phyloP scores from a whole-genome alignment of 371 early-diverging fungal genomes.

The Smittium mucronatum region DNA sequence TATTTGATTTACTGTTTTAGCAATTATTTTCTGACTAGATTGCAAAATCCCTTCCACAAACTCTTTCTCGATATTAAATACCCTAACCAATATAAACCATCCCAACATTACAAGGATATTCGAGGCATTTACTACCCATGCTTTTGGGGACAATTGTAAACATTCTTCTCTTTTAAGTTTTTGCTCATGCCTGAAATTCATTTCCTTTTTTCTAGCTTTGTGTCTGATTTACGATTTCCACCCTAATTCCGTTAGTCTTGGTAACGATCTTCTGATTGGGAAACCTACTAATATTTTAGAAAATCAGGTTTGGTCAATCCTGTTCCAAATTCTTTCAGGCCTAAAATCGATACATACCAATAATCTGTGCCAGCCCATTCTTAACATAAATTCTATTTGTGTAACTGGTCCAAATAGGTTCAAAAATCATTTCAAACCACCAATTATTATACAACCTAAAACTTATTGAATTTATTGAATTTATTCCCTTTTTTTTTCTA shows the following conservation, averaged over 20 bases:
- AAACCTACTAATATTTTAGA: constrained; percentile 45
- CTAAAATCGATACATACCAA: constrained; percentile 67
- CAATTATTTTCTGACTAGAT: constrained; percentile 4
- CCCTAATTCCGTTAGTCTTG: constrained; percentile 59
- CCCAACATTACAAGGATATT: constrained; percentile 72
- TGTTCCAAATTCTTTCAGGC: constrained; percentile 73
- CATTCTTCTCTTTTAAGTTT: constrained; percentile 14
- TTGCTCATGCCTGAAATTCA: neutral
- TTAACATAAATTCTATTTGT: constrained; percentile 69
- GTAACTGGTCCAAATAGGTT: constrained; percentile 31
- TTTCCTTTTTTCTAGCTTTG: constrained; percentile 14
- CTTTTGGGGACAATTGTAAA: constrained; percentile 79
- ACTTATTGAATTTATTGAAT: too few relatives aligned
- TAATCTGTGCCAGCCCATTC: constrained; percentile 59
- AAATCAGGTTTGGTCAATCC: constrained; percentile 68
- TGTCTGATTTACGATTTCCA: constrained; percentile 64
- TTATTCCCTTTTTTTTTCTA: constrained; percentile 9
- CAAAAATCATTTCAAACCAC: too few relatives aligned
- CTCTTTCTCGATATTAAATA: constrained; percentile 68
- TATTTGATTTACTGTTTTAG: neutral
- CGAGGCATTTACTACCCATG: constrained; percentile 90
- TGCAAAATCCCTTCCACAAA: constrained; percentile 13
- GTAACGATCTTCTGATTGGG: neutral
- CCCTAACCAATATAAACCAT: constrained; percentile 68
- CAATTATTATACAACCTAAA: constrained; percentile 38